These are phyloP conservation scores for Metschnikowia gruessii DNA, from an alignment of 805 yeast genomes.

Conservation along the genomic window DNA sequence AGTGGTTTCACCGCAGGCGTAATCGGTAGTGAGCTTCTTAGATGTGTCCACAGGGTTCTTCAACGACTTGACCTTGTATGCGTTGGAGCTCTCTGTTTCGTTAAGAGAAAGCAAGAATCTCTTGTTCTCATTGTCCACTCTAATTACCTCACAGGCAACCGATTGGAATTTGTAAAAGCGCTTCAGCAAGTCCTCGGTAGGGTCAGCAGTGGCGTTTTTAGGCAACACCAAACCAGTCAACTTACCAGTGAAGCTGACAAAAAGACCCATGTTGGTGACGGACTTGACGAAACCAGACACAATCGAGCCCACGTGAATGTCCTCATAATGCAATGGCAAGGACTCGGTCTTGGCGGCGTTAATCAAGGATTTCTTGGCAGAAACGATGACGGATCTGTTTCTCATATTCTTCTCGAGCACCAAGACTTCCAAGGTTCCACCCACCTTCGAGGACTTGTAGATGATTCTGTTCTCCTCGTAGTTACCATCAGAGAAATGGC, in stretches of 20 bases:
- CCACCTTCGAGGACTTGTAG: slow-evolving; percentile 61
- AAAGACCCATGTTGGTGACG: slow-evolving; percentile 75
- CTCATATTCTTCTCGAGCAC: slow-evolving; percentile 64
- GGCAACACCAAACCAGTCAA: slow-evolving; percentile 83
- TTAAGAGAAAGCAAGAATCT: slow-evolving; percentile 69
- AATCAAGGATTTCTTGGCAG: slow-evolving; percentile 66
- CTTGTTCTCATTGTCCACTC: slow-evolving; percentile 63
- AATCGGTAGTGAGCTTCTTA: slow-evolving; percentile 49
- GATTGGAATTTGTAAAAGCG: slow-evolving; percentile 67
- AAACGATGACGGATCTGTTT: slow-evolving; percentile 56
- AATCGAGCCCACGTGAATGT: slow-evolving; percentile 47
- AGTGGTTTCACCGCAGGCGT: slow-evolving; percentile 57
- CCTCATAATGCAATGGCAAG: slow-evolving; percentile 61
- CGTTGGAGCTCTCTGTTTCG: slow-evolving; percentile 23
- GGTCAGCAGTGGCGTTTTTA: slow-evolving; percentile 59
- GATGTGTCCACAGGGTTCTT: slow-evolving; percentile 61
- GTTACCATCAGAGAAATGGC: slow-evolving; percentile 76
- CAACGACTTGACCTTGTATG: slow-evolving; percentile 11
- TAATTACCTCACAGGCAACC: slow-evolving; percentile 61
- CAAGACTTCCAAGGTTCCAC: slow-evolving; percentile 58
- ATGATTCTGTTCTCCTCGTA: slow-evolving; percentile 67
- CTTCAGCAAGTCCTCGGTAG: slow-evolving; percentile 48
- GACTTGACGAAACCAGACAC: slow-evolving; percentile 77
- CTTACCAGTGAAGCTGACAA: slow-evolving; percentile 75
- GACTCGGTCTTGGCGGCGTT: slow-evolving; percentile 52